These are phyloP conservation scores for Penicillium occitanis DNA, from an alignment of 2,329 filamentous ascomycete species.

Conservation along the genomic window DNA sequence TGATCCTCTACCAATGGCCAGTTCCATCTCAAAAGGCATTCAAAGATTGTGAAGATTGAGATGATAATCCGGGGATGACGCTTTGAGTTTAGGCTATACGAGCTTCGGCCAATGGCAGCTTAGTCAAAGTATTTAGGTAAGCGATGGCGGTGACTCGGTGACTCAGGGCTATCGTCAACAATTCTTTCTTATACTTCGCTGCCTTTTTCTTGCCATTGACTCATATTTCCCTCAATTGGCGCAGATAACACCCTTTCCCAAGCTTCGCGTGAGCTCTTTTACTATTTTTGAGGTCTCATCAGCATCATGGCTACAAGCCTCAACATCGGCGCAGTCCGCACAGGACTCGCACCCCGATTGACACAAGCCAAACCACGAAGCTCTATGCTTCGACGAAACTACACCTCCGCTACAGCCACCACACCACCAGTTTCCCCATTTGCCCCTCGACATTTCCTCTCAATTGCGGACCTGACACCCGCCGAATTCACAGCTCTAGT, in stretches of 20 bases:
- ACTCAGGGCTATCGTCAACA: conserved; percentile 11
- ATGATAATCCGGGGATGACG: conserved; percentile 18
- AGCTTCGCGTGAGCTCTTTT: not conserved
- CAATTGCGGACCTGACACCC: conserved; percentile 80
- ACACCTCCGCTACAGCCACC: conserved; percentile 33
- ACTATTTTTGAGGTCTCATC: not conserved
- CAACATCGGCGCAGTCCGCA: conserved; percentile 19
- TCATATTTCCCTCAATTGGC: not conserved
- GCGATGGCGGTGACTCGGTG: conserved; percentile 9
- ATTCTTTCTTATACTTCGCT: not conserved
- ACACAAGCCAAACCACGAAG: conserved; percentile 27
- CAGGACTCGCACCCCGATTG: conserved; percentile 26
- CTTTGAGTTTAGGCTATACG: conserved; percentile 3
- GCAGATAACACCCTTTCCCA: not conserved
- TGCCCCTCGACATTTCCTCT: conserved; percentile 81
- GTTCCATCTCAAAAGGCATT: not conserved
- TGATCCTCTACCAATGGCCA: not conserved
- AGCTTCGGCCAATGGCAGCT: conserved; percentile 7
- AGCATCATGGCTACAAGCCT: conserved; percentile 21
- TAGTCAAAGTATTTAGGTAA: not conserved
- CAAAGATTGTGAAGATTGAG: not conserved
- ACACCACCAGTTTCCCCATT: conserved; percentile 54
- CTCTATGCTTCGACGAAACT: conserved; percentile 34
- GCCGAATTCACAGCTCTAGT: conserved; percentile 79
- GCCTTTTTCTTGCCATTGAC: not conserved